Evolutionary conservation across 768 basidiomycete species (phyloP).

Genomic region (Filobasidium wieringae): DNA sequence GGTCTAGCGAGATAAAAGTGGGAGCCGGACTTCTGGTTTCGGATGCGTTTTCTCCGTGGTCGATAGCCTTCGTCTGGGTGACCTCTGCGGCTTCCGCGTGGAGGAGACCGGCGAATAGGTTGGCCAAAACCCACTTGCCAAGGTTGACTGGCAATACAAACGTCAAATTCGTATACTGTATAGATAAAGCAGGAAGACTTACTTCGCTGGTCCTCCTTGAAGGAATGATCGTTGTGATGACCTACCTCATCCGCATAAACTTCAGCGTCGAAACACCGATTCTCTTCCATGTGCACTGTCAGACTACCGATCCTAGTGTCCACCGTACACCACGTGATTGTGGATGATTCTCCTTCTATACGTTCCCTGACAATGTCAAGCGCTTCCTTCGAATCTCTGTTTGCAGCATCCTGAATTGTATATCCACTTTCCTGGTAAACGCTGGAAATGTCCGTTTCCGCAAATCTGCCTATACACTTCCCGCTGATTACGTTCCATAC

Average conservation of each 20-base stretch:
- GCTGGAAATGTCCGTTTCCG: conserved; percentile 44
- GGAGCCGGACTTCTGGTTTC: conserved; percentile 26
- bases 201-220: conserved; percentile 72
- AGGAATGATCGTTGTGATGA: conserved; percentile 49
- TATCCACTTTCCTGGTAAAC: conserved; percentile 48
- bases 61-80: conserved; percentile 15
- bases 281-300: conserved; percentile 73
- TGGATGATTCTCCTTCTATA: conserved; percentile 88
- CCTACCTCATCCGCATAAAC: conserved; percentile 88
- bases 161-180: conserved; percentile 10
- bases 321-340: conserved; percentile 69
- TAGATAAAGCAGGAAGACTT: conserved; percentile 34
- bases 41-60: conserved; percentile 7
- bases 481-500: conserved; percentile 85
- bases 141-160: conserved; percentile 56
- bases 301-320: conserved; percentile 85
- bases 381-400: conserved; percentile 45
- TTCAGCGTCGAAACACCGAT: conserved; percentile 77
- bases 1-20: conserved; percentile 30
- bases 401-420: conserved; percentile 5
- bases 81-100: conserved; percentile 32
- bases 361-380: conserved; percentile 76
- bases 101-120: conserved; percentile 56
- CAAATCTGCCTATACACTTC: conserved; percentile 60
- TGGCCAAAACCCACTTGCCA: conserved; percentile 80